Conservation (phyloP, 257 asterid species). For the Solanum raphanifolium region DNA sequence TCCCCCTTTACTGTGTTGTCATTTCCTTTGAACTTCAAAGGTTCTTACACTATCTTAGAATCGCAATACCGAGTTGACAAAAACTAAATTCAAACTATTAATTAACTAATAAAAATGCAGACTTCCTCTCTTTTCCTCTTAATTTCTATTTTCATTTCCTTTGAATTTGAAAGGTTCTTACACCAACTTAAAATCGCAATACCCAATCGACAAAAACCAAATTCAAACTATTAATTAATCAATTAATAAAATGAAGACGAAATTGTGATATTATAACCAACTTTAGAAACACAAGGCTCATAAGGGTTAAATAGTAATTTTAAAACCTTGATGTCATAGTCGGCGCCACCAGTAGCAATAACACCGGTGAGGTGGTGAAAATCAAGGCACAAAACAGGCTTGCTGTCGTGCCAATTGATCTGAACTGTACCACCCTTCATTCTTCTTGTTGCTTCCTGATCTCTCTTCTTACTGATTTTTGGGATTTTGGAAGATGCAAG, state of each 20-base stretch:
- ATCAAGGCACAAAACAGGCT: conserved; percentile 89
- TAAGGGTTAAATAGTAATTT: neutral
- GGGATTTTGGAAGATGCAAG: neutral
- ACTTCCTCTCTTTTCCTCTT: neutral
- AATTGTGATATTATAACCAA: neutral
- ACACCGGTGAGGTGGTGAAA: conserved; percentile 63
- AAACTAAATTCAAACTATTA: neutral
- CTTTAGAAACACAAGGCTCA: neutral
- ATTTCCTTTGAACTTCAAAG: neutral
- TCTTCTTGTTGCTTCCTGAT: neutral
- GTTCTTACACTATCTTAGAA: neutral
- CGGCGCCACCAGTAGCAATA: conserved; percentile 95
- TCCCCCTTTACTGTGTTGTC: neutral
- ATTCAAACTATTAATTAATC: neutral
- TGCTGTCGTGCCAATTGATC: conserved; percentile 90
- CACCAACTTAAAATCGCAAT: neutral
- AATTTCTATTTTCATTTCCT: neutral
- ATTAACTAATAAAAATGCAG: neutral
- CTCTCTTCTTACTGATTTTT: neutral
- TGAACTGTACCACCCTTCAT: conserved; percentile 92
- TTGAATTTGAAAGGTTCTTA: neutral
- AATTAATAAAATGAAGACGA: neutral
- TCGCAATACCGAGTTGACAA: neutral
- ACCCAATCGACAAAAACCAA: neutral
- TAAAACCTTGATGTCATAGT: conserved; percentile 82